Base-by-base conservation (phyloP, 2,329 filamentous ascomycete species). In the Beauveria sp. region DNA sequence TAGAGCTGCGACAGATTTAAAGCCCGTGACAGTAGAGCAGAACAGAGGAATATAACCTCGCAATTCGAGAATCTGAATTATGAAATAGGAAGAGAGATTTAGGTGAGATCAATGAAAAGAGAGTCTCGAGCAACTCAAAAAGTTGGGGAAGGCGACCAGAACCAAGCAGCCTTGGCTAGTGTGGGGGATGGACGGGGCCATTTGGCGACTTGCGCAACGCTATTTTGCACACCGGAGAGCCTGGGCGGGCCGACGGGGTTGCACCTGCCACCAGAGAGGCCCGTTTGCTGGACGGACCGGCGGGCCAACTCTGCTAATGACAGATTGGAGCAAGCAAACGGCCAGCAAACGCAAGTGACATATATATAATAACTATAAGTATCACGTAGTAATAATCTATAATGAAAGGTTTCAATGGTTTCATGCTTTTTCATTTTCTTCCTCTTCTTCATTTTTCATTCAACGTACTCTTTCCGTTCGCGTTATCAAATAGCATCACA, bases 181-280 rank as follows among this genome's bases (percentile, higher is more conserved):
- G 44, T 46, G 44, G 44, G 44, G 44, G 44, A 46, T 46, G 26
- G 48, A 28, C 34, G 34, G 48, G 7, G 26, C 44, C 24, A 48
- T 22, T 28, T 48, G 40, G 30, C 28, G 47, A 40, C 40, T 16
- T 18, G 34, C 14, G 34, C 34, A 37, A 37, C 34, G 34, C 34
- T 37, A 37, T 37, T 37, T 37, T 61, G 53, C 46, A 41, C 24
- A 52, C 55, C 61, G 61, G 63, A 20, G 46, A 59, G 61, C 43
- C 59, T 24, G 14, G 22, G 51, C 52, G 54, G 41, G 43, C 54
- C 41, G 43, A 56, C 41, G n/a, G 43, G 26, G 26, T 46, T 28
- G 41, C 24, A 37, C 4, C 18, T 41, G 55, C 7, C 44, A 14
- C 30, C 37, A 55, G 22, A 41, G 12, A 40, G 14, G 28, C 22